Base-by-base conservation (phyloP, 371 early-diverging fungal genomes). In the Zychaea mexicana region DNA sequence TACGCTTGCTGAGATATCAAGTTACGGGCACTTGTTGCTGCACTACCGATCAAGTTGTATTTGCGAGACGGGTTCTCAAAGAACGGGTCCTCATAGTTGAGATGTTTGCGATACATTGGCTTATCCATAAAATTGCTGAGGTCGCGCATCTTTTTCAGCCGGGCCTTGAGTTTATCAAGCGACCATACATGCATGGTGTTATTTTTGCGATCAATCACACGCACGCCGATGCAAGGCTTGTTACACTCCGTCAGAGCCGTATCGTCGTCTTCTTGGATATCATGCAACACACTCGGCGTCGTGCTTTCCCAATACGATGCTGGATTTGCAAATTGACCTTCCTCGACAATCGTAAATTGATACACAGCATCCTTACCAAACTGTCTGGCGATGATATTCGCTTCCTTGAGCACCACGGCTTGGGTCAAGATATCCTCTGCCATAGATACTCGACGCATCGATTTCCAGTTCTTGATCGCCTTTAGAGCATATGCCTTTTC, bases 381-480 rank as follows among this genome's bases (percentile, higher is more conserved):
- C 64, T 96, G 93, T 47, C 86, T 83, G 59, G 92, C 86, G 22
- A 94, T 93, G 15, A 94, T 85, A 64, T 95, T 96, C 59, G 94
- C 95, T 62, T 95, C 93, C 71, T 95, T 95, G 42, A 96, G 66
- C 61, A 90, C 65, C 3, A 89, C 85, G 0, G 91, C 92, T 52
- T 89, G 83, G 10, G 85, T 86, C 39, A 91, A 68, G 21, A 94
- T 83, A 9, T 78, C 78, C 65, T 92, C 90, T 4, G 92, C 92
- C 73, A 94, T 88, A n/a, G 77, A 72, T 15, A 94, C 89, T 30
- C 78, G 82, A 36, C 90, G 81, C 55, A 87, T 71, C 26, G 81
- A 70, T 62, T 85, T 85, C 92, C 94, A 92, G 33, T 74, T 72
- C 3, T 33, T 56, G 7, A 87, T 39, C 2, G 85, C 85, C 26